phyloP scores from a whole-genome alignment of 1,139 yeast genomes.

The Hemisphaericaspora subhashii region DNA sequence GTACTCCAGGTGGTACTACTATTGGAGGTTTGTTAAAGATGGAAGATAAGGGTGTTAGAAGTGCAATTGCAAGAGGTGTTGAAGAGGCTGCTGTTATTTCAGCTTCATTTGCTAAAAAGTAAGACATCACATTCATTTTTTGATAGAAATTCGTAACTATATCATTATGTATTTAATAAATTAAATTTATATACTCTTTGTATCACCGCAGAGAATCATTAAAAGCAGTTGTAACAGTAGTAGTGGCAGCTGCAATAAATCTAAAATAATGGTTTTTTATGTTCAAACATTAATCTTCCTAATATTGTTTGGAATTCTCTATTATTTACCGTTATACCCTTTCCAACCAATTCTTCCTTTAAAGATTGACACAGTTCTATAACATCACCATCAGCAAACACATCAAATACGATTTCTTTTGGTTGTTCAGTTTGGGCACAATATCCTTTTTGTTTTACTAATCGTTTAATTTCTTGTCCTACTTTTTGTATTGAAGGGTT shows the following conservation, averaged over 20 bases:
- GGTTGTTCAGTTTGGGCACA: background rate
- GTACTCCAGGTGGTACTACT: conserved; percentile 98
- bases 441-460: conserved; percentile 1
- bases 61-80: conserved; percentile 84
- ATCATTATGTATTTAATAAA: background rate
- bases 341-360: background rate
- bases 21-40: conserved; percentile 91
- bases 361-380: conserved; percentile 2
- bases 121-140: background rate
- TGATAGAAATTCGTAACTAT: background rate
- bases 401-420: background rate
- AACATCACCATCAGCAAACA: conserved; percentile 2
- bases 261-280: background rate
- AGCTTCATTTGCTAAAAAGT: conserved; percentile 69
- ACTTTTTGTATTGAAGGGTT: background rate
- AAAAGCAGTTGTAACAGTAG: too few relatives aligned
- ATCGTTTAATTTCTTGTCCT: background rate
- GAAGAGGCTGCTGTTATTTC: conserved; percentile 90
- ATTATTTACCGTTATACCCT: background rate
- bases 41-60: conserved; percentile 90
- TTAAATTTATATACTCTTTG: background rate
- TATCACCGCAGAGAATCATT: too few relatives aligned
- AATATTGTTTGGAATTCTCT: background rate
- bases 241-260: too few relatives aligned
- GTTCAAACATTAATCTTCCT: background rate